Base-by-base conservation (phyloP, 192 early-diverging fungal genomes). In the Backusella luteola region DNA sequence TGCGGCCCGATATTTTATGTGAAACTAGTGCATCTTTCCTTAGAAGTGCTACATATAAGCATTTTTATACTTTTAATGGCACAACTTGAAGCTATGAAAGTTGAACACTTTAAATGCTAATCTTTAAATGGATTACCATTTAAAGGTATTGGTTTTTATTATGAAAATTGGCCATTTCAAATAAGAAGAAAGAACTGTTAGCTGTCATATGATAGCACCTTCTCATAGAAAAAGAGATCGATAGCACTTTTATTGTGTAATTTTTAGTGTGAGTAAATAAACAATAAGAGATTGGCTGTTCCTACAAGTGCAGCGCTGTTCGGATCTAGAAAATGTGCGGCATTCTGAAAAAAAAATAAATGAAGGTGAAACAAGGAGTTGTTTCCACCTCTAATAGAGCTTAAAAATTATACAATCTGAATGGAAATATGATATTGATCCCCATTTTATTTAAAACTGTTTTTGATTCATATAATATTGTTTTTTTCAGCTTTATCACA, bases 1-100 rank as follows among this genome's bases (percentile, higher is more conserved):
- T 23, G 23, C 53, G 53, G 53, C n/a, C 53, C 53, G 53, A 56
- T 56, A 56, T 44, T 44, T 56, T 56, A 56, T 56, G 53, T 56
- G 53, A 23, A 56, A 56, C 53, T 21, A 21, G n/a, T 21, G n/a
- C n/a, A 11, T 56, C 19, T 9, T 21, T 23, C 53, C 42, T 17
- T 23, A 56, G 53, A 56, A 56, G 53, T 56, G 53, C 53, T 56
- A 56, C 53, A 53, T 53, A 53, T 17, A 1, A 53, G 8, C n/a
- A 56, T 9, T 26, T 11, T 21, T 56, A 6, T 56, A 56, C 23
- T 26, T 56, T 56, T 8, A 23, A 56, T 56, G 6, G 21, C 23
- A n/a, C 7, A 17, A 11, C 53, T 44, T 44, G 15, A 17, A 44
- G 15, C 19, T 14, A 44, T 44, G 15, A 44, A 44, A 44, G 15